These are phyloP conservation scores for Kuraishia cidri DNA, from an alignment of 805 yeast species.

Conservation along the genomic window DNA sequence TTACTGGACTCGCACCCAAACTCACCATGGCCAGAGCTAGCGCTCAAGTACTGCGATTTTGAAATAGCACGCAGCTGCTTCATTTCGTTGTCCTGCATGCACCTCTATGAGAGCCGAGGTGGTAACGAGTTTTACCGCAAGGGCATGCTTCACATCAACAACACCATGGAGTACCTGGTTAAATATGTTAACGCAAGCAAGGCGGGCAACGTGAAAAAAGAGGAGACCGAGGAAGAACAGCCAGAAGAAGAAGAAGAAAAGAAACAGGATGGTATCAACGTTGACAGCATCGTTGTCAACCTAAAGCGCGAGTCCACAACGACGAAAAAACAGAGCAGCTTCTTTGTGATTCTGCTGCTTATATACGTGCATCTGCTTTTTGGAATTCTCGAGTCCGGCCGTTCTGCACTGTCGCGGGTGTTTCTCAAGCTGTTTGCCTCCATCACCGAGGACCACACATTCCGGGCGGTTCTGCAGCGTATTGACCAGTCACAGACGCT, in stretches of 20 bases:
- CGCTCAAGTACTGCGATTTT: conserved; percentile 46
- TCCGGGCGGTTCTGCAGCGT: conserved; percentile 27
- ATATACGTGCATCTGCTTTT: conserved; percentile 46
- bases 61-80: conserved; percentile 52
- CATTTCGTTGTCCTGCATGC: conserved; percentile 46
- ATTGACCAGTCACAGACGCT: conserved; percentile 41
- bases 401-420: conserved; percentile 39
- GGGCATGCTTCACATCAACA: conserved; percentile 46
- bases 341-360: conserved; percentile 38
- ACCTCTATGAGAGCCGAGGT: conserved; percentile 46
- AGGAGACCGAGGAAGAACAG: conserved; percentile 4
- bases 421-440: conserved; percentile 40
- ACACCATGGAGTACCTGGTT: conserved; percentile 45
- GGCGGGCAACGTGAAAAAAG: conserved; percentile 4
- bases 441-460: conserved; percentile 37
- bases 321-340: conserved; percentile 24
- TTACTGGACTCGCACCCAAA: conserved; percentile 51
- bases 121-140: conserved; percentile 40
- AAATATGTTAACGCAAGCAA: conserved; percentile 24
- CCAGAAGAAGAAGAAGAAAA: conserved; percentile 8
- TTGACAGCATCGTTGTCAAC: conserved; percentile 24
- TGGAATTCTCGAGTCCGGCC: conserved; percentile 44
- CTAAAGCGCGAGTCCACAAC: conserved; percentile 25
- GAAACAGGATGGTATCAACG: conserved; percentile 13
- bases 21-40: conserved; percentile 54